Conservation (phyloP, 1,139 yeast species). For the Meyerozyma elateridarum region DNA sequence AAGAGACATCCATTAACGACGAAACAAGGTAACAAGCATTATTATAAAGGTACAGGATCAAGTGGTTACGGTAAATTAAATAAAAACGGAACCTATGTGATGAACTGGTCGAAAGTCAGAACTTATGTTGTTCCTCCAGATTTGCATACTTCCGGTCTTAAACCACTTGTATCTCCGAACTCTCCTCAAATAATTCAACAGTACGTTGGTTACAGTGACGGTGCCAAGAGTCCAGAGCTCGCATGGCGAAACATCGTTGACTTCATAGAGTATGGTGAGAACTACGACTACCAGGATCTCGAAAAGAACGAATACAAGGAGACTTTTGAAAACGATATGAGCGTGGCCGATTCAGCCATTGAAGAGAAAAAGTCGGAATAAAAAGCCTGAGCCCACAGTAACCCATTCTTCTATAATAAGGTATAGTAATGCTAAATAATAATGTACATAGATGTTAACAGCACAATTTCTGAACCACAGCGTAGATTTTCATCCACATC, state of each 20-base stretch:
- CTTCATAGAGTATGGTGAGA: constrained; percentile 68
- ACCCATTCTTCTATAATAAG: too few species aligned
- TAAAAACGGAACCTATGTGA: constrained; percentile 64
- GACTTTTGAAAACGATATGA: constrained; percentile 25
- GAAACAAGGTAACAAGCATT: constrained; percentile 90
- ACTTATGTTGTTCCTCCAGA: constrained; percentile 81
- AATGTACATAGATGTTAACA: too few species aligned
- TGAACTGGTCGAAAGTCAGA: constrained; percentile 83
- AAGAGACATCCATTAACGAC: constrained; percentile 84
- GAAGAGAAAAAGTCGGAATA: too few species aligned
- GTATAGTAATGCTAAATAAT: too few species aligned
- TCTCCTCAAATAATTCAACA: constrained; percentile 67
- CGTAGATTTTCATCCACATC: too few species aligned
- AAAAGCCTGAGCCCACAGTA: too few species aligned
- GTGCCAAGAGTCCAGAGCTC: constrained; percentile 69
- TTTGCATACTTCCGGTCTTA: constrained; percentile 42
- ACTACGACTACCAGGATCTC: constrained; percentile 36
- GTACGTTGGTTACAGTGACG: constrained; percentile 65
- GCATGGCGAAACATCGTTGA: constrained; percentile 71
- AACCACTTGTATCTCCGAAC: constrained; percentile 68
- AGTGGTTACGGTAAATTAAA: constrained; percentile 87
- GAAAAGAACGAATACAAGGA: constrained; percentile 40
- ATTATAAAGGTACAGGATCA: constrained; percentile 94
- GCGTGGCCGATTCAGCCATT: too few species aligned
- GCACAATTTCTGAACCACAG: too few species aligned